phyloP scores from a whole-genome alignment of 2,329 filamentous ascomycete genomes.

The Chaetomiaceae sp. region DNA sequence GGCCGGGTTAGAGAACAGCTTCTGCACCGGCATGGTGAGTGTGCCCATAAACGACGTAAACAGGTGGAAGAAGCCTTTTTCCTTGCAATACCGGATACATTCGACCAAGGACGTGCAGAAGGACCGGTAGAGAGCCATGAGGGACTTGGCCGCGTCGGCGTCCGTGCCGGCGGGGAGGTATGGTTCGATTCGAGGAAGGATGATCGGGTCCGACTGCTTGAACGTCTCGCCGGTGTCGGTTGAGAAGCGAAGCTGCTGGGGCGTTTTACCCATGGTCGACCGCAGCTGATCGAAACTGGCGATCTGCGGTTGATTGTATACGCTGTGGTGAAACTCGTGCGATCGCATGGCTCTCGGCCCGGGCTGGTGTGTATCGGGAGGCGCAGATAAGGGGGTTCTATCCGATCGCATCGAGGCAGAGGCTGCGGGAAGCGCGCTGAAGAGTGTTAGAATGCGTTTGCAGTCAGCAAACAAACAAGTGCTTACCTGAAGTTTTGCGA shows the following conservation, averaged over 20 bases:
- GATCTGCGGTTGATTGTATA: conserved; percentile 58
- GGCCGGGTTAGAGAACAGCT: conserved; percentile 75
- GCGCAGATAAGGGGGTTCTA: conserved; percentile 36
- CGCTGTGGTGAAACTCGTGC: conserved; percentile 41
- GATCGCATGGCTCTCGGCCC: conserved; percentile 28
- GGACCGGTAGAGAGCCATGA: conserved; percentile 84
- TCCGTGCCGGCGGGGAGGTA: conserved; percentile 82
- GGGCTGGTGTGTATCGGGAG: conserved; percentile 34
- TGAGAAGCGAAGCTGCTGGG: conserved; percentile 57
- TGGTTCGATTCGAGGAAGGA: conserved; percentile 78
- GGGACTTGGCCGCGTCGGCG: conserved; percentile 76
- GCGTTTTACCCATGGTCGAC: conserved; percentile 53
- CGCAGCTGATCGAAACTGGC: conserved; percentile 55
- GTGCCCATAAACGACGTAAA: conserved; percentile 95
- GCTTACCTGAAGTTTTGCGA: conserved; percentile 49
- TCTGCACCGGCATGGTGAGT: conserved; percentile 93
- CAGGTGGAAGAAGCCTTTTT: conserved; percentile 93
- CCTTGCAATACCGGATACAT: conserved; percentile 91
- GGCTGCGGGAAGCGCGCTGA: conserved; percentile 32
- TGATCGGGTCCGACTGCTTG: conserved; percentile 64
- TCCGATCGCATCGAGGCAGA: conserved; percentile 26
- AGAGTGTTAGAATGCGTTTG: conserved; percentile 22
- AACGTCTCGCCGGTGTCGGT: conserved; percentile 51
- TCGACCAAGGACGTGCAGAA: conserved; percentile 95
- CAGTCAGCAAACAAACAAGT: background rate